Evolutionary conservation across 257 asterid genomes (phyloP).

Genomic region (Solanum lycopersicoides): DNA sequence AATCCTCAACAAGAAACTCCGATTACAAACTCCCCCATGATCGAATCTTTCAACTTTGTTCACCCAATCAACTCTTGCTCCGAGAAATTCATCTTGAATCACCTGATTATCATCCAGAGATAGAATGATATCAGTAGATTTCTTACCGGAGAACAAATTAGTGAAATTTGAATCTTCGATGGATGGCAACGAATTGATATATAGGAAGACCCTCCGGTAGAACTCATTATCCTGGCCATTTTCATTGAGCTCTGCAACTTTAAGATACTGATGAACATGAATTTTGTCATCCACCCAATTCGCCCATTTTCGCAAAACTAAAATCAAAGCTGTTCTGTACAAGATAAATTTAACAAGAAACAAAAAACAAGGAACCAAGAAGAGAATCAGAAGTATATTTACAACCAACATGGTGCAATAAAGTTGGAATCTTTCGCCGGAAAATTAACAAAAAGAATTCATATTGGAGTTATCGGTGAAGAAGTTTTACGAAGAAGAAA

Average conservation of each 20-base stretch:
- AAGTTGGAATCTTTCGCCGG: not conserved
- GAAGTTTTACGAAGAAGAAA: not conserved
- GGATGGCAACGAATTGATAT: conserved; percentile 63
- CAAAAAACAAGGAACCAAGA: conserved; percentile 2
- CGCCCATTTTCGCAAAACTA: conserved; percentile 28
- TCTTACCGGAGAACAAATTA: conserved; percentile 56
- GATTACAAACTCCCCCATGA: not conserved
- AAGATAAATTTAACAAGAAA: conserved; percentile 38
- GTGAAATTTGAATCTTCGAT: conserved; percentile 77
- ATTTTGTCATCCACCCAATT: conserved; percentile 49
- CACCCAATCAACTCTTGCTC: conserved; percentile 71
- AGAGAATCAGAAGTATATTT: conserved; percentile 9
- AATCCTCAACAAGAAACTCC: conserved; percentile 40
- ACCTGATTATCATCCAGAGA: conserved; percentile 51
- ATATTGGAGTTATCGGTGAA: not conserved
- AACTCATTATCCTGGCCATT: conserved; percentile 75
- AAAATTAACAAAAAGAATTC: not conserved
- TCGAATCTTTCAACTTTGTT: conserved; percentile 19
- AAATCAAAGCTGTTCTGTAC: conserved; percentile 62
- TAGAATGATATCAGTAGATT: conserved; percentile 59
- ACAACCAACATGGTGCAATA: conserved; percentile 17
- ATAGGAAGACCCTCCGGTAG: conserved; percentile 41
- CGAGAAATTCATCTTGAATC: conserved; percentile 54
- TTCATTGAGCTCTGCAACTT: conserved; percentile 49
- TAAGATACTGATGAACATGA: conserved; percentile 59